phyloP scores from a whole-genome alignment of 2,329 filamentous ascomycete genomes.

The Aspergillus sp. region DNA sequence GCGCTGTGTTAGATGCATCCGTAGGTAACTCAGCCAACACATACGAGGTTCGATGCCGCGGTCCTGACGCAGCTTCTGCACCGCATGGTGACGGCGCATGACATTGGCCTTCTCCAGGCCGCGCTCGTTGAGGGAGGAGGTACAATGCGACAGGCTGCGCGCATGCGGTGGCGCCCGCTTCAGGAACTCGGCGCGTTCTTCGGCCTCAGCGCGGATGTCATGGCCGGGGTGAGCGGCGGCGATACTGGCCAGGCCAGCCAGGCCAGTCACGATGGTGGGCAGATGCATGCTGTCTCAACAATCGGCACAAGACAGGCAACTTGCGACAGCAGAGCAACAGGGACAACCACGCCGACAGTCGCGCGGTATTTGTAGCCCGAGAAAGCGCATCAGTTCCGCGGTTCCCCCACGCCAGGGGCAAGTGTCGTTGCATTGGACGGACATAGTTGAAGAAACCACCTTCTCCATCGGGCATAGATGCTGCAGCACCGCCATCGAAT shows the following conservation, averaged over 20 bases:
- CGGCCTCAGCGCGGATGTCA: conserved; percentile 40
- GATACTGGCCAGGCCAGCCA: conserved; percentile 16
- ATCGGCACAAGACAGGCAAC: too few species aligned
- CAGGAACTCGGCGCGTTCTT: conserved; percentile 42
- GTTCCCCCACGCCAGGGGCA: too few species aligned
- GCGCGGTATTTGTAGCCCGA: too few species aligned
- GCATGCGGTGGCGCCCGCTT: conserved; percentile 28
- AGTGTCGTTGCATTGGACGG: too few species aligned
- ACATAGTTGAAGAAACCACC: too few species aligned
- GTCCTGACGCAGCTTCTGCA: conserved; percentile 36
- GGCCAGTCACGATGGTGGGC: conserved; percentile 14
- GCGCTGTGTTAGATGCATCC: neutral
- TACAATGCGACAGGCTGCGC: conserved; percentile 39
- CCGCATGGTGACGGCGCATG: conserved; percentile 35
- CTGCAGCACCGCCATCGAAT: too few species aligned
- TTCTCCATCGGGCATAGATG: too few species aligned
- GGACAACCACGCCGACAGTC: too few species aligned
- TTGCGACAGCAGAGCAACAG: too few species aligned
- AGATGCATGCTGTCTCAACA: neutral
- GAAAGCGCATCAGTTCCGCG: too few species aligned
- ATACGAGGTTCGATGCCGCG: conserved; percentile 24
- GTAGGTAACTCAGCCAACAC: neutral
- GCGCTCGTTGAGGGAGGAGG: conserved; percentile 38
- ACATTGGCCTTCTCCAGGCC: conserved; percentile 39
- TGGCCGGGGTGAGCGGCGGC: conserved; percentile 42